Conservation (phyloP, 2,329 filamentous ascomycete species). For the Epichloe brachyelytri region DNA sequence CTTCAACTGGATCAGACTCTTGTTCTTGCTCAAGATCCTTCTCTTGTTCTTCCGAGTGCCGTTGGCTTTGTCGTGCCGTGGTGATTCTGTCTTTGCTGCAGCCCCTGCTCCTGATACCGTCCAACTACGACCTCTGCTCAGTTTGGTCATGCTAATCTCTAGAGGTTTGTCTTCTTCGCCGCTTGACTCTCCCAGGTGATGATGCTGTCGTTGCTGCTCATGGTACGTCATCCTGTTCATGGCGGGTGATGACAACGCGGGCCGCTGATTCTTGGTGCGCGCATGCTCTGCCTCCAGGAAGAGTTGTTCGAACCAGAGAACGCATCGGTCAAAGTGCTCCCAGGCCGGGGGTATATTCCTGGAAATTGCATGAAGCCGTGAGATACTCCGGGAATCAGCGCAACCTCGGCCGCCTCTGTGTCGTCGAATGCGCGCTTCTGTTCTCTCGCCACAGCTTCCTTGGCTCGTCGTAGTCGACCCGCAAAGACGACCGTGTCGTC, state of each 20-base stretch:
- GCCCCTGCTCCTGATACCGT: constrained; percentile 15
- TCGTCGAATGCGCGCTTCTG: constrained; percentile 21
- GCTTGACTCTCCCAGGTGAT: constrained; percentile 42
- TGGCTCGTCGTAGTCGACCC: constrained; percentile 72
- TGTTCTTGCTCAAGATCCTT: constrained; percentile 26
- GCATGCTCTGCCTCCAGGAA: constrained; percentile 43
- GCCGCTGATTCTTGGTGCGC: constrained; percentile 14
- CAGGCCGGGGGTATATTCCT: constrained; percentile 79
- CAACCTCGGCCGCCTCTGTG: constrained; percentile 49
- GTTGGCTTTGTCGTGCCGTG: constrained; percentile 2
- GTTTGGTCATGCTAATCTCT: constrained; percentile 59
- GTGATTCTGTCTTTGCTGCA: constrained; percentile 12
- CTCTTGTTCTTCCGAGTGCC: constrained; percentile 12
- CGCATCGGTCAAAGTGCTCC: constrained; percentile 71
- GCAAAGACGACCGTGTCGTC: constrained; percentile 97
- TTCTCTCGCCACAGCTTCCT: constrained; percentile 31
- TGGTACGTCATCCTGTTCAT: neutral
- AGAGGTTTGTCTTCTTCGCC: constrained; percentile 71
- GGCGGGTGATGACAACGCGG: neutral
- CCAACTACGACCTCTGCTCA: constrained; percentile 22
- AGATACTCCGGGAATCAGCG: constrained; percentile 74
- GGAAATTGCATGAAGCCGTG: constrained; percentile 95
- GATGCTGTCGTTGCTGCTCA: constrained; percentile 14
- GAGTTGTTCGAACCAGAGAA: constrained; percentile 68
- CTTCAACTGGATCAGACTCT: constrained; percentile 38